Percentiles rank a stretch among this genome's conserved stretches.
Evolutionary conservation across 2,329 filamentous ascomycete species (phyloP).

Genomic region (Botrytis paeoniae): DNA sequence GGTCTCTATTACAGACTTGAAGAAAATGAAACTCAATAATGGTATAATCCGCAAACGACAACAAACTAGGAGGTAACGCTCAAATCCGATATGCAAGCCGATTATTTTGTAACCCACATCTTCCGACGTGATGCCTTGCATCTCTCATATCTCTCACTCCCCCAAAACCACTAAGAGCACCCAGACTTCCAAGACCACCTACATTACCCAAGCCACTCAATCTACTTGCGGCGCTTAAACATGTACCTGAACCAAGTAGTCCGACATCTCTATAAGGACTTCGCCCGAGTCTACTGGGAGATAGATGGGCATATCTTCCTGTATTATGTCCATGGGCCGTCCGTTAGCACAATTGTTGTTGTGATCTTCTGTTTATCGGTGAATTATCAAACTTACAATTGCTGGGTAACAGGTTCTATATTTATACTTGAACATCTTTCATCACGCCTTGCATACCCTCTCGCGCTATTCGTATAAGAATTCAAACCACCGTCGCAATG

Average conservation of each 20-base stretch:
- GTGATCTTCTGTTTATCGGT: too few relatives aligned
- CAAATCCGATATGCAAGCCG: constrained; percentile 8
- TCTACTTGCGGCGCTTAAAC: not conserved
- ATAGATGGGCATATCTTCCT: not conserved
- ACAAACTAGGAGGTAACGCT: not conserved
- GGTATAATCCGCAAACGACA: not conserved
- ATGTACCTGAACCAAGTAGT: constrained; percentile 2
- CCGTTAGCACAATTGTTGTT: not conserved
- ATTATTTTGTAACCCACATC: constrained; percentile 1
- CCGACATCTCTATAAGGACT: constrained; percentile 13
- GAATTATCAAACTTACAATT: constrained; percentile 8
- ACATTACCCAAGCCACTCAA: not conserved
- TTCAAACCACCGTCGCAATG: constrained; percentile 10
- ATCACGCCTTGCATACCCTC: not conserved
- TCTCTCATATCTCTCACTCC: constrained; percentile 12
- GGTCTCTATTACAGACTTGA: not conserved
- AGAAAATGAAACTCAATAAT: not conserved
- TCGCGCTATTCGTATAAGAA: not conserved
- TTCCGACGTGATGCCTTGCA: constrained; percentile 4
- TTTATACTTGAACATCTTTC: not conserved
- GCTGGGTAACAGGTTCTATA: not conserved
- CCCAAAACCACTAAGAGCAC: not conserved
- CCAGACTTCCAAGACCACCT: not conserved
- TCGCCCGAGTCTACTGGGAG: constrained; percentile 3
- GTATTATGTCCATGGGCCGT: not conserved